Evolutionary conservation across 2,329 filamentous ascomycete species (phyloP).

Genomic region (Fusarium brachygibbosum): DNA sequence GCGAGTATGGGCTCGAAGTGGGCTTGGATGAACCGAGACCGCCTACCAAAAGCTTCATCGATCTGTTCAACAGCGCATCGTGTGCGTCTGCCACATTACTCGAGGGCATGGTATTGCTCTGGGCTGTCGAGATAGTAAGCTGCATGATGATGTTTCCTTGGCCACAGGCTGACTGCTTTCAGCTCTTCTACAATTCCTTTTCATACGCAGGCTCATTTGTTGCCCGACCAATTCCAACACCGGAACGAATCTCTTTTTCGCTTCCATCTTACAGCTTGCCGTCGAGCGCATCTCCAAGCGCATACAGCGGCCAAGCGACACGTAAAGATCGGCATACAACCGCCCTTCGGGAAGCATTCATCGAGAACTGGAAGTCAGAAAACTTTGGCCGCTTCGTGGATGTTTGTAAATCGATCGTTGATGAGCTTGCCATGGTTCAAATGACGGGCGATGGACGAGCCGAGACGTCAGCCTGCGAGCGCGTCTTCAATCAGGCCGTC

Average conservation of each 20-base stretch:
- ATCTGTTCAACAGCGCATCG: conserved; percentile 2
- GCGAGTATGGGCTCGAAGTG: conserved; percentile 10
- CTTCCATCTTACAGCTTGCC: conserved; percentile 10
- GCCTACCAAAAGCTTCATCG: conserved; percentile 8
- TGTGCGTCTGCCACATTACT: conserved; percentile 12
- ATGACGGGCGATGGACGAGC: not conserved
- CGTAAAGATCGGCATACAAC: conserved; percentile 8
- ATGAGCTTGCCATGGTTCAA: conserved; percentile 6
- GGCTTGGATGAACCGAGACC: conserved; percentile 2
- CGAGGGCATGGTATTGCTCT: conserved; percentile 8
- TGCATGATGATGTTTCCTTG: not conserved
- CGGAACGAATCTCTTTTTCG: conserved; percentile 7
- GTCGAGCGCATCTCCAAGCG: conserved; percentile 2
- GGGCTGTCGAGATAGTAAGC: conserved; percentile 9
- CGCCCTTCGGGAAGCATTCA: conserved; percentile 10
- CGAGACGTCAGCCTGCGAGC: conserved; percentile 6
- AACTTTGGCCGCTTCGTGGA: conserved; percentile 8
- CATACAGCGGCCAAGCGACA: not conserved
- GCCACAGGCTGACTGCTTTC: not conserved
- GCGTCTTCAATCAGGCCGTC: conserved; percentile 8
- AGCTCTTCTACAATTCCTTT: conserved; percentile 5
- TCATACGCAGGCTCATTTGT: conserved; percentile 11
- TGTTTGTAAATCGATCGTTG: conserved; percentile 8
- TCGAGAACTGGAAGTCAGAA: conserved; percentile 8
- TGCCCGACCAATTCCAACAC: not conserved